A percentile compares a stretch with the other conserved stretches of the same genome.
Conservation (phyloP, 1,139 yeast species). For the Kurtzmaniella quercitrusa region DNA sequence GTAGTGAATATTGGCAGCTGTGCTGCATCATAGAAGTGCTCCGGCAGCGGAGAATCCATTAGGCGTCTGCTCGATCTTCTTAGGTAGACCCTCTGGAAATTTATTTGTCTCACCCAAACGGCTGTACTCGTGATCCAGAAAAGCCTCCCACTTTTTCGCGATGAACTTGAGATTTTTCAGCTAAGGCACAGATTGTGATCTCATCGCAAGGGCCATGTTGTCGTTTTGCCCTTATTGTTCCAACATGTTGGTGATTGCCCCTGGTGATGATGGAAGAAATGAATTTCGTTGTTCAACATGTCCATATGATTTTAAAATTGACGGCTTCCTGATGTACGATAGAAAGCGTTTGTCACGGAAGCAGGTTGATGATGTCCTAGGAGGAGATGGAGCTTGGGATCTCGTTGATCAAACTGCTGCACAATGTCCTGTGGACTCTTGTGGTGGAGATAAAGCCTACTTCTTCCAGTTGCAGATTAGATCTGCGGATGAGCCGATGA, state of each 20-base stretch:
- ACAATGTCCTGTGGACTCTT: constrained; percentile 83
- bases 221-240: constrained; percentile 94
- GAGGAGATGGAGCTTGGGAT: constrained; percentile 98
- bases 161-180: neutral
- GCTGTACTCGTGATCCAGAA: too few relatives aligned
- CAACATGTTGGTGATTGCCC: constrained; percentile 66
- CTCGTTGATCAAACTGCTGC: constrained; percentile 89
- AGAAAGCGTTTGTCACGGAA: constrained; percentile 79
- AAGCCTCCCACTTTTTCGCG: too few relatives aligned
- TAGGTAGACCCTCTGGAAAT: neutral
- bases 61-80: neutral
- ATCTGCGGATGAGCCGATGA: constrained; percentile 92
- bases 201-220: constrained; percentile 46
- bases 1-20: constrained; percentile 10
- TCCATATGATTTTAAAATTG: constrained; percentile 88
- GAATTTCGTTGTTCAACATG: constrained; percentile 87
- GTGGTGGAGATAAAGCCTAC: constrained; percentile 90
- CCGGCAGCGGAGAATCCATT: constrained; percentile 7
- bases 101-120: neutral
- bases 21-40: constrained; percentile 6
- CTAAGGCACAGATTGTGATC: neutral
- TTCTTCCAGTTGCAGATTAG: constrained; percentile 95
- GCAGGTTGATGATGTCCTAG: constrained; percentile 92
- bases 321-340: constrained; percentile 80
- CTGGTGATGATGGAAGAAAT: constrained; percentile 40